Evolutionary conservation across 2,329 filamentous ascomycete species (phyloP), one percentile per base, ranked within the genome.

Genomic region (Ophiostoma sp.): DNA sequence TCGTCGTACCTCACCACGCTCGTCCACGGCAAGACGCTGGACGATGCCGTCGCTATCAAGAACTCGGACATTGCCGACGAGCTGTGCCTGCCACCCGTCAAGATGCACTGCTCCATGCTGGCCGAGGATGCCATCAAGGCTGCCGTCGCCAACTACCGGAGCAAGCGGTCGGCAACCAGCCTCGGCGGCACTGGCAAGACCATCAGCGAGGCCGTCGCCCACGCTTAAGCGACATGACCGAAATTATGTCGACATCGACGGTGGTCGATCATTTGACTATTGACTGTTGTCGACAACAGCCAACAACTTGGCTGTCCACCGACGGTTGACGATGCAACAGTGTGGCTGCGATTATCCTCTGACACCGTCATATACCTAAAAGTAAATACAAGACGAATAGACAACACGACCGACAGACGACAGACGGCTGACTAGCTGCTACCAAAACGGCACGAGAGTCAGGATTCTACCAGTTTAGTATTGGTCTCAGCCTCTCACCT

Each of bases 41-140:
- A 99, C 75, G 92, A 99, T 78, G 95, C 96, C 45, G 88, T 89
- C 67, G 89, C 90, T 81, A 91, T 99, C 75, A 90, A 92, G 82
- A 99, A 99, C 81, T 97, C 94, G 3, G 93, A 99, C 81, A 99
- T 99, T 77, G 95, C 95, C 49, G 96, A 96, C 83, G 96, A 99
- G 81, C 83, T 97, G 69, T 95, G 92, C 76, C 80, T 95, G 76
- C 92, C 92, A 47, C 92, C 92, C 71, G 92, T 96, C 66, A 96
- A 96, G 82, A 91, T 95, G 64, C 92, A 96, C 79, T 96, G 92
- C 84, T 94, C 90, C 66, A 95, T 96, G 90, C 85, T 96, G 73
- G 92, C 92, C 14, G 92, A 96, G 78, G 92, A 96, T 76, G 92
- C 92, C 72, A 96, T 96, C 84, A 95, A 95, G 80, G 92, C 90